Evolutionary conservation across 2,329 filamentous ascomycete species (phyloP).

Genomic region (Didymella exigua): DNA sequence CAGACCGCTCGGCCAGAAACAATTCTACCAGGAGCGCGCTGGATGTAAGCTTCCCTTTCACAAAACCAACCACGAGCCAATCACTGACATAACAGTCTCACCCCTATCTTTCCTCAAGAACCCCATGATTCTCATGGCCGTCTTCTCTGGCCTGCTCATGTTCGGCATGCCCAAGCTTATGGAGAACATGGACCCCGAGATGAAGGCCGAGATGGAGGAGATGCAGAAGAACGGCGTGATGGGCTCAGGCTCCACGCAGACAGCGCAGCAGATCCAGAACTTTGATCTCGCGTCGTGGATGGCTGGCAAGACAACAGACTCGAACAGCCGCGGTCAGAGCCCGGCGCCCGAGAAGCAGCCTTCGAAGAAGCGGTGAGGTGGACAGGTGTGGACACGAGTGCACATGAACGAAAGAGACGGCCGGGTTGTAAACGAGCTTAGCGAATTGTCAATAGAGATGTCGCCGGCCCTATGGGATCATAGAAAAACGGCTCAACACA

Average conservation of each 20-base stretch:
- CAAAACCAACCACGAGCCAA: neutral
- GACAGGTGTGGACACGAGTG: neutral
- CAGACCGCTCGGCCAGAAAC: constrained; percentile 66
- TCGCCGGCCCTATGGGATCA: neutral
- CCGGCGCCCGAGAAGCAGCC: constrained; percentile 34
- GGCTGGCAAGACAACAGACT: constrained; percentile 59
- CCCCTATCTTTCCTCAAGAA: constrained; percentile 85
- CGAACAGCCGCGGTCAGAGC: constrained; percentile 30
- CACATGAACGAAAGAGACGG: neutral
- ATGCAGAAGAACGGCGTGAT: constrained; percentile 79
- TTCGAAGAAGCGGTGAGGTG: constrained; percentile 27
- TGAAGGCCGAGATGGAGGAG: constrained; percentile 88
- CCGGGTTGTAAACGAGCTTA: constrained; percentile 2
- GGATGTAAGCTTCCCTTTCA: constrained; percentile 66
- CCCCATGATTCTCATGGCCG: constrained; percentile 93
- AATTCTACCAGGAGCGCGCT: constrained; percentile 76
- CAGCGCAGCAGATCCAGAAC: constrained; percentile 61
- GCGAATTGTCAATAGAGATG: constrained; percentile 7
- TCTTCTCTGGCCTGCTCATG: constrained; percentile 81
- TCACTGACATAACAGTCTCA: constrained; percentile 63
- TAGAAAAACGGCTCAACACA: neutral
- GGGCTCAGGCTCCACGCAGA: constrained; percentile 42
- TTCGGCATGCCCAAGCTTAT: constrained; percentile 94
- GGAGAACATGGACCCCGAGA: constrained; percentile 98
- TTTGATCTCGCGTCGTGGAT: constrained; percentile 73